Base-by-base conservation (phyloP, 768 basidiomycete species). In the Mycena galericulata region DNA sequence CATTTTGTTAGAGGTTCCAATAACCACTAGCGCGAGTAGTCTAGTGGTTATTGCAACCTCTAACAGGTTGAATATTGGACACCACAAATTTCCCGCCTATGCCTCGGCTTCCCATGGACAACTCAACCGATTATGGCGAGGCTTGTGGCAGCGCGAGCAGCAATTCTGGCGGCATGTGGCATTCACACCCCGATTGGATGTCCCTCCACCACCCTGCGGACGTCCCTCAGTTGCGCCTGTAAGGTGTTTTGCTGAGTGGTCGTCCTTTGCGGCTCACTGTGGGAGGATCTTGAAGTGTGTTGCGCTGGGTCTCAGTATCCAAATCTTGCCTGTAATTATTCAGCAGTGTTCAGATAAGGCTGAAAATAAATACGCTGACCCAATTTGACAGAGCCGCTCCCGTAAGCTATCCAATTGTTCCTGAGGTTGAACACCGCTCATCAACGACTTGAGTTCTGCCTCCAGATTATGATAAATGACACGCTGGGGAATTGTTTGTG, bases 201-300 rank as follows among this genome's bases (percentile, higher is more conserved):
- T 8, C 20, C 60, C 60, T 51, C 49, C 60, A 20, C 60, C 60
- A 30, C 34, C 60, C 10, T 14, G 14, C 12, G 60, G 17, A 22
- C 49, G 18, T 2, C 60, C 60, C 20, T 62, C 49, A 2, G 18
- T 8, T 11, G 60, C 38, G 14, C 60, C 60, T 2, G 60, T 62
- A 4, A 62, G 27, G 6, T 49, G 60, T 22, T 51, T n/a, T 4
- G 1, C 49, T 62, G 1, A 24, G 47, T 4, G 60, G 60, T 5
- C 60, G 60, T 2, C 60, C 60, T 43, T 62, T 50, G 38, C 29
- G 36, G 3, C 18, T 14, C 3, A 51, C 9, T 1, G 40, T 29
- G 4, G 49, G 46, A 20, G 60, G 60, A 53, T 62, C 60, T 4
- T 62, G 49, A 32, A 62, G 22, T 22, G 3, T 22, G 24, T 46